Percentiles rank a stretch among this genome's conserved stretches.
Conservation (phyloP, 164 flowering plant species). For the Vitis rotundifolia region DNA sequence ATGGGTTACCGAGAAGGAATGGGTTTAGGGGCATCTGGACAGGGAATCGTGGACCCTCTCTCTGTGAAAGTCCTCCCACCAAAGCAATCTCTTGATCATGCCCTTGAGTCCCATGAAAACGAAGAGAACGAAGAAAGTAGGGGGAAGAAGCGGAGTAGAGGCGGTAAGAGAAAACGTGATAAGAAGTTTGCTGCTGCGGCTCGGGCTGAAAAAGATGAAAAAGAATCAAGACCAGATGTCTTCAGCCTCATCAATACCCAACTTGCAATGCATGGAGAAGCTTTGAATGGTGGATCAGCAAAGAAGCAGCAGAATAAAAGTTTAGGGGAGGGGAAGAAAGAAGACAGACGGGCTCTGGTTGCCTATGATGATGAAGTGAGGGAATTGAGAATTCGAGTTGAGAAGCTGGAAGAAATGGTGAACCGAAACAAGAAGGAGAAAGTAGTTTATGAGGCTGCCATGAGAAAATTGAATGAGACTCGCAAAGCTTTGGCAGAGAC, state of each 20-base stretch:
- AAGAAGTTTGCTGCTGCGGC: conserved; percentile 77
- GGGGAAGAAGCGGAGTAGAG: conserved; percentile 71
- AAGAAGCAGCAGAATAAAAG: conserved; percentile 38
- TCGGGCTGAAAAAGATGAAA: conserved; percentile 57
- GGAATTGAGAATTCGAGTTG: conserved; percentile 55
- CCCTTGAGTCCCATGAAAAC: conserved; percentile 34
- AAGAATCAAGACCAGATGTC: conserved; percentile 60
- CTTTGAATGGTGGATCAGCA: conserved; percentile 31
- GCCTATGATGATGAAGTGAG: conserved; percentile 79
- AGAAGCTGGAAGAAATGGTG: conserved; percentile 89
- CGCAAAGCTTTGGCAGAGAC: conserved; percentile 72
- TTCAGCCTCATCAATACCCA: conserved; percentile 83
- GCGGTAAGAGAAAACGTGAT: conserved; percentile 88
- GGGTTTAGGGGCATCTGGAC: conserved; percentile 88
- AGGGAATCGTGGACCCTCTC: conserved; percentile 79
- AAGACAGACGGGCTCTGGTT: conserved; percentile 63
- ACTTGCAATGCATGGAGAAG: conserved; percentile 53
- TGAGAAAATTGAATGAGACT: conserved; percentile 72
- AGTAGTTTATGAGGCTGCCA: conserved; percentile 76
- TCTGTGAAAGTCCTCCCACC: conserved; percentile 79
- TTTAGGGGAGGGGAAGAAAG: conserved; percentile 47
- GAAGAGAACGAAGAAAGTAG: conserved; percentile 28
- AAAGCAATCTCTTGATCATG: conserved; percentile 89
- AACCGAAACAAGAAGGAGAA: conserved; percentile 76
- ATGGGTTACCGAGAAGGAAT: conserved; percentile 98